phyloP scores from a whole-genome alignment of 2,329 filamentous ascomycete genomes.

The Lachnellula subtilissima region DNA sequence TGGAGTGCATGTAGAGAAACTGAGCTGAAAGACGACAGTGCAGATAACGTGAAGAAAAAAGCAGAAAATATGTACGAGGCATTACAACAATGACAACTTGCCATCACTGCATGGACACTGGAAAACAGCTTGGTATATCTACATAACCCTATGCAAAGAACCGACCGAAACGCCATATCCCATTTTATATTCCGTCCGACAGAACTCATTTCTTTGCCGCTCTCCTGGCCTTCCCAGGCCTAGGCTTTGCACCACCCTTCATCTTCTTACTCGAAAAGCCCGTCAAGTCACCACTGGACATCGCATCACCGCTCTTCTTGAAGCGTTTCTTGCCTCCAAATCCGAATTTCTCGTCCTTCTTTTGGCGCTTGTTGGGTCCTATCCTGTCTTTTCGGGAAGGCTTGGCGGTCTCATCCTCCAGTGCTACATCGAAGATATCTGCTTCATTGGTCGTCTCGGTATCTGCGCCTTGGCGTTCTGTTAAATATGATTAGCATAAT shows the following conservation, averaged over 20 bases:
- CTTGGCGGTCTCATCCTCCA: conserved; percentile 52
- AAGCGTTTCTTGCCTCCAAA: conserved; percentile 95
- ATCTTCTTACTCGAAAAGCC: conserved; percentile 80
- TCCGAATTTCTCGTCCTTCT: conserved; percentile 92
- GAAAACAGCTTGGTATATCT: not conserved
- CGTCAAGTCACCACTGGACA: conserved; percentile 74
- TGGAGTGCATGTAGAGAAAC: not conserved
- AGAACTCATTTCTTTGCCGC: conserved; percentile 27
- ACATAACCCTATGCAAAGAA: not conserved
- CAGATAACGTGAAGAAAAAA: not conserved
- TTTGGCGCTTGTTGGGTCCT: conserved; percentile 71
- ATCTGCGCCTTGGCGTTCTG: conserved; percentile 77
- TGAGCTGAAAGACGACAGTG: not conserved
- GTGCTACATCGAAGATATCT: conserved; percentile 85
- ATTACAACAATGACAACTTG: not conserved
- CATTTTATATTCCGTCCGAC: not conserved
- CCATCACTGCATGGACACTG: not conserved
- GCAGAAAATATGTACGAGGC: not conserved
- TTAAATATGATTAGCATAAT: conserved; percentile 23
- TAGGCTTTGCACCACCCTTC: conserved; percentile 56
- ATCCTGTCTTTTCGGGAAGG: conserved; percentile 38
- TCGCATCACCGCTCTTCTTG: conserved; percentile 83
- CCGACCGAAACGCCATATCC: not conserved
- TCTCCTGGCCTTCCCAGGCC: conserved; percentile 44
- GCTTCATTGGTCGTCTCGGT: conserved; percentile 61